A percentile compares a stretch with the other conserved stretches of the same genome.
Conservation (phyloP, 129 eudicot species). For the Heracleum sosnowskyi region DNA sequence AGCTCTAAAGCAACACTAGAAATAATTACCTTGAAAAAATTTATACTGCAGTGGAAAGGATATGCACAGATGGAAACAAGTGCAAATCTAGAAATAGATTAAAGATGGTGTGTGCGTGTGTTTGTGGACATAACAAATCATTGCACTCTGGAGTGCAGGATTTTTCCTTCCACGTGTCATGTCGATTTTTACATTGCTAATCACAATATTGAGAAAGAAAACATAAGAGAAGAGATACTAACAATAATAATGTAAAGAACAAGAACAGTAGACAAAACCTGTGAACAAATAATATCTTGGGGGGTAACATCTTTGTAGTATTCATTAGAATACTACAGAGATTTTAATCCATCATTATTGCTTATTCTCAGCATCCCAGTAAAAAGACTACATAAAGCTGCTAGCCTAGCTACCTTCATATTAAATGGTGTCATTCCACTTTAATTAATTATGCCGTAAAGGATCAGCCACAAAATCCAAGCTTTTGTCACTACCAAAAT, state of each 20-base stretch:
- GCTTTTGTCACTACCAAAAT: slow-evolving; percentile 41
- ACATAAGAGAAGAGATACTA: neutral
- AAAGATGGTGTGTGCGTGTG: neutral
- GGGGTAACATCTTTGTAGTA: slow-evolving; percentile 51
- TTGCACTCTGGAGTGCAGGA: slow-evolving; percentile 35
- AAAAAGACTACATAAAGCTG: neutral
- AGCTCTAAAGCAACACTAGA: neutral
- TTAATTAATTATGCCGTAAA: slow-evolving; percentile 43
- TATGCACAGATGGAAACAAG: slow-evolving; percentile 21
- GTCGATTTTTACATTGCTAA: slow-evolving; percentile 80
- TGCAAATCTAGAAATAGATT: neutral
- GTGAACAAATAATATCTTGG: slow-evolving; percentile 79
- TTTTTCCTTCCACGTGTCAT: slow-evolving; percentile 68
- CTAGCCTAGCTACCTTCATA: slow-evolving; percentile 74
- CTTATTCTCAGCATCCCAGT: no score
- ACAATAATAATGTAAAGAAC: neutral
- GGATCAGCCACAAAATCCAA: slow-evolving; percentile 42
- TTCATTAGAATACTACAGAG: no score
- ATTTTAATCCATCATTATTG: no score
- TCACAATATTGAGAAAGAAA: slow-evolving; percentile 23
- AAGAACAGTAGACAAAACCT: slow-evolving; percentile 41
- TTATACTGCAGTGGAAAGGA: slow-evolving; percentile 47
- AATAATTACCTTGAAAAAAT: slow-evolving; percentile 69
- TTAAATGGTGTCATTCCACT: slow-evolving; percentile 82
- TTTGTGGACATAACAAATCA: neutral